A percentile compares a stretch with the other conserved stretches of the same genome.
Evolutionary conservation across 495 filamentous ascomycete genomes (phyloP).

Genomic region (Beverwykella pulmonaria): DNA sequence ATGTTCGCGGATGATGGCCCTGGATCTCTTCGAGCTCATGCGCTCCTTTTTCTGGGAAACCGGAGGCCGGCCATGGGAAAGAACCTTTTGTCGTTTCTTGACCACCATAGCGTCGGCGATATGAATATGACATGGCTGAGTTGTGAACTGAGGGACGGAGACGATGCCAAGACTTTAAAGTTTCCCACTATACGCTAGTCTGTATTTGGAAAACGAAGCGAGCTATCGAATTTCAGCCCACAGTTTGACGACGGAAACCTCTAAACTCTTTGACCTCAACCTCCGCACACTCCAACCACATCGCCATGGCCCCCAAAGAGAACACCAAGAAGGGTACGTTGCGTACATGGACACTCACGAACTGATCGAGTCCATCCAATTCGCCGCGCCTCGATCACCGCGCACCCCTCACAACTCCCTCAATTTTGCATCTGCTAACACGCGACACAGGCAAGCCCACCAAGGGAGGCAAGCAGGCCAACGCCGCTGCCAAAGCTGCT

Average conservation of each 20-base stretch:
- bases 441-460: constrained; percentile 58
- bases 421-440: constrained; percentile 17
- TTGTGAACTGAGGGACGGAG: not conserved
- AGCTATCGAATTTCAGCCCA: constrained; percentile 18
- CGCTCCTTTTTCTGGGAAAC: constrained; percentile 34
- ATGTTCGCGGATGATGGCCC: constrained; percentile 78
- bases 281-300: constrained; percentile 29
- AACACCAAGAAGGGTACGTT: constrained; percentile 63
- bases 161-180: constrained; percentile 15
- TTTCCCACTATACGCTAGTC: constrained; percentile 19
- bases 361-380: not conserved
- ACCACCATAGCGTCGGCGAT: constrained; percentile 43
- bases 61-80: constrained; percentile 74
- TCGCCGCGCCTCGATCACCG: not conserved
- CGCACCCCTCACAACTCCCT: constrained; percentile 6
- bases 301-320: constrained; percentile 70
- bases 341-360: not conserved
- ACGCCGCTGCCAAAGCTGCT: constrained; percentile 88
- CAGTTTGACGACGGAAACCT: constrained; percentile 10
- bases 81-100: constrained; percentile 51
- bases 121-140: constrained; percentile 4
- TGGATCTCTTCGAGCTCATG: constrained; percentile 78
- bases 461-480: constrained; percentile 76
- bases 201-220: constrained; percentile 5
- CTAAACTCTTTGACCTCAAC: constrained; percentile 29